Evolutionary conservation across 306 rosid genomes (phyloP), one percentile per base, ranked within the genome.

Genomic region (Quillaja saponaria): DNA sequence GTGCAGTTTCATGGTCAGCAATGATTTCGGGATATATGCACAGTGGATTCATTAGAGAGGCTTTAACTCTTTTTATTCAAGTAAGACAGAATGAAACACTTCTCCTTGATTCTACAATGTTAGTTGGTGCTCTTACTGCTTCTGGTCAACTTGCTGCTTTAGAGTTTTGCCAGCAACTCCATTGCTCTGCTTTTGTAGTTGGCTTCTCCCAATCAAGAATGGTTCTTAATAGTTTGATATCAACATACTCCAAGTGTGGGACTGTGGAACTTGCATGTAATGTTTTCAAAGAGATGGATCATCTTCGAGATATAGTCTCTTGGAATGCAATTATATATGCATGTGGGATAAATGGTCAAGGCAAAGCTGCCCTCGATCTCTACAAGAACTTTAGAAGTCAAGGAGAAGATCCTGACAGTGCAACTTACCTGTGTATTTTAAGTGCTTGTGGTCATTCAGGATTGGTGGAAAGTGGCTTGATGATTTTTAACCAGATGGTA

Each of bases 371-470:
- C 20, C 41, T 49, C 8, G 44, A 46, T 18, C 68, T 63, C 37
- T 63, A 18, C 48, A 31, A 63, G 34, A 35, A 63, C 48, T 34
- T 49, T 57, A 49, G 58, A 34, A 49, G 41, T 20, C 11, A 34
- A 12, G 47, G 6, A 9, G 56, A 34, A 62, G 67, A 34, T 47
- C 67, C 67, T 33, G 67, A 62, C 18, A 18, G 67, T 18, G 38
- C 67, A 19, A 48, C 47, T 19, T 62, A 48, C 34, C 20, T 47
- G 33, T 16, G 67, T 56, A 20, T 49, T 49, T 63, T 63, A 37
- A 63, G 53, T 49, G 58, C 68, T 35, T 63, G 68, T 33, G 19
- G 67, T 31, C 57, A 47, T 34, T 21, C 67, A 16, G 67, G 67
- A 4, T 48, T 62, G 45, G 37, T 63, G 42, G 20, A 63, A 18